A percentile compares a stretch with the other conserved stretches of the same genome.
Evolutionary conservation across 2,329 filamentous ascomycete genomes (phyloP).

Genomic region (Trichoderma semiorbis): DNA sequence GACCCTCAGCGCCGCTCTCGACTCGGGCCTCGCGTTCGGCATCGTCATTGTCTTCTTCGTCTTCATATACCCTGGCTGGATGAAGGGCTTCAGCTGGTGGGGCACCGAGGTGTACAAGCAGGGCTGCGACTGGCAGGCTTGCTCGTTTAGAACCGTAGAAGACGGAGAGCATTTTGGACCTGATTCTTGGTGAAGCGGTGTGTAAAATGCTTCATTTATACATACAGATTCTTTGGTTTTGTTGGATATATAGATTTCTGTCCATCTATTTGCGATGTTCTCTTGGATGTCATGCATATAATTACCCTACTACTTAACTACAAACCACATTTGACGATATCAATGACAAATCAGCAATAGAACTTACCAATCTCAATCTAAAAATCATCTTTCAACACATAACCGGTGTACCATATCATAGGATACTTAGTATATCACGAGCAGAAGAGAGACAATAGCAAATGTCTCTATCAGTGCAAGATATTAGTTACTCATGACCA

Average conservation of each 20-base stretch:
- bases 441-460: background rate
- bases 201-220: background rate
- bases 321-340: background rate
- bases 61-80: constrained; percentile 76
- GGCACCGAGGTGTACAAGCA: constrained; percentile 81
- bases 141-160: constrained; percentile 62
- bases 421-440: background rate
- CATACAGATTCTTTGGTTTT: background rate
- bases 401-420: background rate
- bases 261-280: background rate
- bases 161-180: constrained; percentile 66
- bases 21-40: constrained; percentile 77
- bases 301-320: background rate
- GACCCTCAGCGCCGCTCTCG: constrained; percentile 78
- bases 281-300: background rate
- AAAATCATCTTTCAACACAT: background rate
- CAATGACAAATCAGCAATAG: background rate
- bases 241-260: background rate
- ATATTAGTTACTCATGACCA: constrained; percentile 19
- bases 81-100: constrained; percentile 77
- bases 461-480: constrained; percentile 29
- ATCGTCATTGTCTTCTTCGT: constrained; percentile 83
- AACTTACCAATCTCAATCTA: background rate
- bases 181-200: constrained; percentile 47
- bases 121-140: constrained; percentile 83